phyloP scores from a whole-genome alignment of 2,329 filamentous ascomycete species.

The Colletotrichum navitas region DNA sequence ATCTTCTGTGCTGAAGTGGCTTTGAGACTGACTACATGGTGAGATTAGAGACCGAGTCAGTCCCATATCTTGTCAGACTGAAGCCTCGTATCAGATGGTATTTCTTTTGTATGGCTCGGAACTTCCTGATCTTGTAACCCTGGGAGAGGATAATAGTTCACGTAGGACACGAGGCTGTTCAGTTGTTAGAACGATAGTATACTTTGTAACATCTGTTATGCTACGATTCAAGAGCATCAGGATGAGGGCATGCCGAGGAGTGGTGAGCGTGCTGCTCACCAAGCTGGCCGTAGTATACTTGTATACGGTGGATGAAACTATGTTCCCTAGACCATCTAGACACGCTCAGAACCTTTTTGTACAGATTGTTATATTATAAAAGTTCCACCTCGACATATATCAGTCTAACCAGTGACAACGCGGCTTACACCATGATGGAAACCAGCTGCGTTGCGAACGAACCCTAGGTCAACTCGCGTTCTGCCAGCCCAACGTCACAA shows the following conservation, averaged over 20 bases:
- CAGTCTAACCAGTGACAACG: background rate
- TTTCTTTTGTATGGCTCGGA: too few species aligned
- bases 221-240: background rate
- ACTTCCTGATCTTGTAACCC: background rate
- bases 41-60: background rate
- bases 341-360: background rate
- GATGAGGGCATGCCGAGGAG: too few species aligned
- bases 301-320: background rate
- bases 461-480: background rate
- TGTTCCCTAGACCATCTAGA: background rate
- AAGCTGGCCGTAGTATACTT: background rate
- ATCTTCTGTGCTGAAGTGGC: background rate
- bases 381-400: background rate
- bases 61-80: background rate
- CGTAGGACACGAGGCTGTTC: background rate
- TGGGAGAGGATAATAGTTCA: too few species aligned
- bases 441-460: background rate
- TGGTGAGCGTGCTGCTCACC: background rate
- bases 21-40: background rate
- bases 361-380: background rate
- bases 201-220: background rate
- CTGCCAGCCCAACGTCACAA: background rate
- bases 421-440: background rate
- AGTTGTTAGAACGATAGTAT: background rate
- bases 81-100: background rate